phyloP scores from a whole-genome alignment of 2,329 filamentous ascomycete genomes.

The Alternaria longipes region DNA sequence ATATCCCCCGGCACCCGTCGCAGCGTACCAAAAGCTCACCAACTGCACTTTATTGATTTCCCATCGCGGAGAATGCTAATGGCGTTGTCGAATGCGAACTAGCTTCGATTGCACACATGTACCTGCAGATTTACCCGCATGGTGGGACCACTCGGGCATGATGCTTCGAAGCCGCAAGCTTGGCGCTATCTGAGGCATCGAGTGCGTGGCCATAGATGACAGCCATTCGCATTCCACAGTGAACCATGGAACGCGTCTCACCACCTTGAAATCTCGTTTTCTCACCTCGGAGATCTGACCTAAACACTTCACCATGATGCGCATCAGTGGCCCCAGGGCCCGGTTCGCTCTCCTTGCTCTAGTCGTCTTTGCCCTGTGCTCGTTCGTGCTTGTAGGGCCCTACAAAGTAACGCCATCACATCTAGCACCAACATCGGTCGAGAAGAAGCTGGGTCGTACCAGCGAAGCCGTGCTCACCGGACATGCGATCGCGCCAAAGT shows the following conservation, averaged over 20 bases:
- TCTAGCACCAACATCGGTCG: constrained; percentile 26
- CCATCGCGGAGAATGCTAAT: constrained; percentile 8
- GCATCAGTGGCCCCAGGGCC: constrained; percentile 37
- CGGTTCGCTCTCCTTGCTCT: constrained; percentile 59
- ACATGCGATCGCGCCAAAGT: constrained; percentile 78
- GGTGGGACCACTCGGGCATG: constrained; percentile 17
- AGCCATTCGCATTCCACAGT: constrained; percentile 1
- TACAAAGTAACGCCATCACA: constrained; percentile 56
- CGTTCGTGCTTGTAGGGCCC: constrained; percentile 68
- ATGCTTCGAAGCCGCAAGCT: constrained; percentile 16
- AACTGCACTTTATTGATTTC: constrained; percentile 13
- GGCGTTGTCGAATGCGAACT: constrained; percentile 11
- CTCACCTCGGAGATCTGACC: constrained; percentile 1
- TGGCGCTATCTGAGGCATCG: constrained; percentile 26
- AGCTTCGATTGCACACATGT: constrained; percentile 9
- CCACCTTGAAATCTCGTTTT: neutral
- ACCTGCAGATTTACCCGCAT: constrained; percentile 21
- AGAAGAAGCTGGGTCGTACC: constrained; percentile 26
- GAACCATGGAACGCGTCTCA: constrained; percentile 7
- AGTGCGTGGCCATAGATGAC: constrained; percentile 10
- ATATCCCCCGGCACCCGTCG: constrained; percentile 38
- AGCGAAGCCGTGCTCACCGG: constrained; percentile 62
- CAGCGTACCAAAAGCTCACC: constrained; percentile 31
- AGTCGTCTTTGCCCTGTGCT: constrained; percentile 64
- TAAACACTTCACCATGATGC: constrained; percentile 36